Percentiles rank a stretch among this genome's conserved stretches.
phyloP scores from a whole-genome alignment of 2,329 filamentous ascomycete species.

The Fusarium pseudocircinatum region DNA sequence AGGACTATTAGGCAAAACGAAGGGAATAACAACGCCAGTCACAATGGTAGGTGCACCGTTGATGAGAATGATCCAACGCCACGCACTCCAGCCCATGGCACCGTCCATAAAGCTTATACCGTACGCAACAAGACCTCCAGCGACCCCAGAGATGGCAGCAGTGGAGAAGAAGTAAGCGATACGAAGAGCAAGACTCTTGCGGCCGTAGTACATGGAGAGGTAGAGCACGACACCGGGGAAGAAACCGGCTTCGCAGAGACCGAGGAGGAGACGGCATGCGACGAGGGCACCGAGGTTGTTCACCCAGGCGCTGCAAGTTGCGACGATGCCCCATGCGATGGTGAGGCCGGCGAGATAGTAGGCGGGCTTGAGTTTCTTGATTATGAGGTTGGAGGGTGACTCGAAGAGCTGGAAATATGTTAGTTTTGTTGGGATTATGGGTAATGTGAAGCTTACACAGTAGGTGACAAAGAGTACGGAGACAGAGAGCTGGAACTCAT shows the following conservation, averaged over 20 bases:
- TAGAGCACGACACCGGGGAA: slow-evolving; percentile 61
- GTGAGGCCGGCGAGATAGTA: slow-evolving; percentile 61
- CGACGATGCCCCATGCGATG: slow-evolving; percentile 55
- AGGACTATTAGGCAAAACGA: slow-evolving; percentile 66
- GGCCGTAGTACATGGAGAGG: slow-evolving; percentile 71
- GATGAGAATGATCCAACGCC: slow-evolving; percentile 73
- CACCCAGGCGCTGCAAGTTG: slow-evolving; percentile 55
- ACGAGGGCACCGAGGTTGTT: slow-evolving; percentile 57
- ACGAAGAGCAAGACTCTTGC: slow-evolving; percentile 67
- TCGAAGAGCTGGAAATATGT: slow-evolving; percentile 44
- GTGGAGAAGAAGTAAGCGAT: slow-evolving; percentile 70
- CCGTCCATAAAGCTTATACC: slow-evolving; percentile 72
- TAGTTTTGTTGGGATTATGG: not conserved
- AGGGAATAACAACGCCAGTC: slow-evolving; percentile 63
- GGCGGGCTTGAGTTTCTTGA: slow-evolving; percentile 52
- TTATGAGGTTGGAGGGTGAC: slow-evolving; percentile 53
- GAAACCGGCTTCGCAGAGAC: slow-evolving; percentile 58
- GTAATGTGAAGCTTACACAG: slow-evolving; percentile 49
- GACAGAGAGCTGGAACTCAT: slow-evolving; percentile 66
- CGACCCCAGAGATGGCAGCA: slow-evolving; percentile 70
- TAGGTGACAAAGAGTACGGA: slow-evolving; percentile 52
- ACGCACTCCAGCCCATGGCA: slow-evolving; percentile 64
- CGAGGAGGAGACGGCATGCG: slow-evolving; percentile 50
- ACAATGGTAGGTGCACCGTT: slow-evolving; percentile 58
- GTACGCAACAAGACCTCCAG: slow-evolving; percentile 71